Base-by-base conservation (phyloP, 192 early-diverging fungal species). In the Backusella tuberculispora region DNA sequence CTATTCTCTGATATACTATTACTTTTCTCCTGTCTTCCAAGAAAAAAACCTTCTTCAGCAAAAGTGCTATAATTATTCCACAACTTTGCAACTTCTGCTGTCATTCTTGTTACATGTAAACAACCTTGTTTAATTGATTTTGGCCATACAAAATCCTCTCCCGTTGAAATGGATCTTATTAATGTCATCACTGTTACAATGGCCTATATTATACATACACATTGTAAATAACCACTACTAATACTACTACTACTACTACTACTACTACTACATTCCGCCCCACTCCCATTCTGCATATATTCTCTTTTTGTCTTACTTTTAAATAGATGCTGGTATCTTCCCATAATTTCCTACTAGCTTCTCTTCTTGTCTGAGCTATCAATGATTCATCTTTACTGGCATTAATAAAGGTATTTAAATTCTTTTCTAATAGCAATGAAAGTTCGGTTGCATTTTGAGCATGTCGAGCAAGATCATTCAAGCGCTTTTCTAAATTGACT, bases 71-170 rank as follows among this genome's bases (percentile, higher is more conserved):
- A 46, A 34, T 71, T 80, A 38, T 77, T 77, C 78, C 78, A 80
- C 14, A 76, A 21, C 24, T 69, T 72, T 19, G 79, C 79, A 29
- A 80, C 75, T 47, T 80, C 79, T 1, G 79, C 72, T 14, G 79
- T 80, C 15, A 80, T 72, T 34, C 79, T 48, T 2, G 79, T 80
- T 1, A 80, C 75, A 38, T 80, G 67, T 6, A 76, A 63, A 53
- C 71, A 76, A 4, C 79, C 79, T 46, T 80, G 79, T 44, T 76
- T 76, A n/a, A 80, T 50, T 14, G 75, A n/a, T 47, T 76, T 76
- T 34, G 79, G 74, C 70, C 75, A 80, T 19, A 38, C 29, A n/a
- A 76, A 72, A 24, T 80, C 79, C 29, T 80, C 71, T 56, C 76
- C 75, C 5, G 79, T 80, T 10, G 79, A 76, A 48, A 80, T 47